Base-by-base conservation (phyloP, 495 filamentous ascomycete species). In the Poronia punctata region DNA sequence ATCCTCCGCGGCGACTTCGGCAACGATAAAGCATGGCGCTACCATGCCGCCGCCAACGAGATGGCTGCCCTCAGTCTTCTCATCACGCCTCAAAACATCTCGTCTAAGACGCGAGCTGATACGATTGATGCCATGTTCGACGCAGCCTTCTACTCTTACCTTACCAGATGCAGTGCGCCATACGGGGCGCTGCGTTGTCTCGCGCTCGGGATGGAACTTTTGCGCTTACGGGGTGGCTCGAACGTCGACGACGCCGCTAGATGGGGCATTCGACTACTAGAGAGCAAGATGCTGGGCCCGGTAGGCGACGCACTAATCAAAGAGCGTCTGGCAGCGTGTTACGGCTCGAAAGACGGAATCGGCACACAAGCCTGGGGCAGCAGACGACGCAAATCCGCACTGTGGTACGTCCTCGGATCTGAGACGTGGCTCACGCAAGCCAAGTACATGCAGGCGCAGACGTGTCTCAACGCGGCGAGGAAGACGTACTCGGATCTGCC, bases 1-100 rank as follows among this genome's bases (percentile, higher is more conserved):
- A 71, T 97, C 11, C 70, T 98, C 3, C 75, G 86, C 22, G 71
- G 80, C 6, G 92, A 98, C 53, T 97, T 87, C 53, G 80, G 77
- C 42, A 90, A 89, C 55, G 90, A 97, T 58, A 95, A 96, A 60
- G 92, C 92, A 1, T 97, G 93, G 92, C 83, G 73, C 50, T 88
- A 96, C 49, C 87, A 96, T 56, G 92, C 93, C 0, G 88, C 84
- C 1, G 83, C 85, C 10, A 83, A 88, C 59, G 92, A 98, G 65
- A 95, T 97, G 88, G 76, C 81, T 4, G 92, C 86, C 9, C 70
- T 96, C 3, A 84, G 80, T 45, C 76, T 82, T 23, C 75, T 98
- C 23, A 65, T 98, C 17, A 80, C 79, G 50, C 80, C 82, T 15
- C 75, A 82, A 38, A 71, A 74, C 17, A 71, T 84, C 43, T 78